A percentile compares a stretch with the other conserved stretches of the same genome.
Conservation (phyloP, 257 asterid genomes). For the Lavandula angustifolia region DNA sequence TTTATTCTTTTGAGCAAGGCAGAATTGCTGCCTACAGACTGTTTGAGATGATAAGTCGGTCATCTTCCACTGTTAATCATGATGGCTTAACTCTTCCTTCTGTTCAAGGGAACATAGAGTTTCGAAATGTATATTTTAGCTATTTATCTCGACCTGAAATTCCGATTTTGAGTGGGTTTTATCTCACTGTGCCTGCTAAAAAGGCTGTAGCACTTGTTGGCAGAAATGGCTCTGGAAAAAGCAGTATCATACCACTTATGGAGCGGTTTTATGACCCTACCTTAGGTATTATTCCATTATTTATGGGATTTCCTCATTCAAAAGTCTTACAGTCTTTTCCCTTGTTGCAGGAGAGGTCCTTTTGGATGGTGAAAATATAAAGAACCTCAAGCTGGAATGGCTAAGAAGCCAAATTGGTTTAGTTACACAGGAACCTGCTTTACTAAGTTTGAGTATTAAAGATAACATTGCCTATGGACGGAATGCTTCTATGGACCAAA, state of each 20-base stretch:
- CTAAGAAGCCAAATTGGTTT: slow-evolving; percentile 95
- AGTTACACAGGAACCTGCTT: slow-evolving; percentile 98
- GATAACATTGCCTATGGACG: slow-evolving; percentile 98
- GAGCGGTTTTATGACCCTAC: slow-evolving; percentile 99
- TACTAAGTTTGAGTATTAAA: slow-evolving; percentile 90
- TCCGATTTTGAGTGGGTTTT: slow-evolving; percentile 98
- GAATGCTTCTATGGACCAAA: slow-evolving; percentile 81
- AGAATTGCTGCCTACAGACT: slow-evolving; percentile 98
- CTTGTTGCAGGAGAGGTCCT: slow-evolving; percentile 90
- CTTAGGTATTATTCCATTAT: slow-evolving; percentile 54
- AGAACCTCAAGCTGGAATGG: slow-evolving; percentile 96
- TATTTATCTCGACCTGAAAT: slow-evolving; percentile 98
- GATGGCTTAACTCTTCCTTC: slow-evolving; percentile 81
- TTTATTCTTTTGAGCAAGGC: slow-evolving; percentile 98
- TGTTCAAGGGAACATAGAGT: slow-evolving; percentile 97
- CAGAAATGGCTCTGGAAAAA: slow-evolving; percentile 98
- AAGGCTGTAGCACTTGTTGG: slow-evolving; percentile 99
- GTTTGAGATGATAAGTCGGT: slow-evolving; percentile 94
- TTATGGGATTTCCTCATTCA: slow-evolving; percentile 22
- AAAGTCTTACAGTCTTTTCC: neutral
- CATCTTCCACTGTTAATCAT: slow-evolving; percentile 74
- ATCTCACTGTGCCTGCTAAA: slow-evolving; percentile 96
- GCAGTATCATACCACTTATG: slow-evolving; percentile 99
- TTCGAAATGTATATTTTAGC: slow-evolving; percentile 97
- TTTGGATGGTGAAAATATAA: slow-evolving; percentile 97